Evolutionary conservation across 1,284 basidiomycete species (phyloP).

Genomic region (Anthracocystis walkeri): DNA sequence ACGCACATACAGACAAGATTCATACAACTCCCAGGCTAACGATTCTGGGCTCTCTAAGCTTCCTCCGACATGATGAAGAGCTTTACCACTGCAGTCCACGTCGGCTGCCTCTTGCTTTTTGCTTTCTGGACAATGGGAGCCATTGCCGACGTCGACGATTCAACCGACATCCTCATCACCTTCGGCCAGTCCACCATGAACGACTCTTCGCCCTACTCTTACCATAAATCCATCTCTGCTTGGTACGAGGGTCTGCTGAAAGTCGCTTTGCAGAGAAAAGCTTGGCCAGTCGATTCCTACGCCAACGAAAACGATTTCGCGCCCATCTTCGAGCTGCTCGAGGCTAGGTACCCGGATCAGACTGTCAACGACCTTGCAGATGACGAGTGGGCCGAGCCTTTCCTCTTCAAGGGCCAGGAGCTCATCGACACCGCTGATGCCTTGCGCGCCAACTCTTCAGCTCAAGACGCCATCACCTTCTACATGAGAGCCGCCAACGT

Average conservation of each 20-base stretch:
- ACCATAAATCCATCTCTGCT: slow-evolving; percentile 33
- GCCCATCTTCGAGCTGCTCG: slow-evolving; percentile 26
- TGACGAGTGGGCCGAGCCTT: slow-evolving; percentile 40
- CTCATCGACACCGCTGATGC: slow-evolving; percentile 17
- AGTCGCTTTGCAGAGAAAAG: slow-evolving; percentile 35
- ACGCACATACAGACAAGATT: background rate
- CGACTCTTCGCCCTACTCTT: slow-evolving; percentile 27
- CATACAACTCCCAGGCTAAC: background rate
- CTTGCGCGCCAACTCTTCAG: background rate
- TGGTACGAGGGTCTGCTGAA: slow-evolving; percentile 41
- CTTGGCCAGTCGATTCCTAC: slow-evolving; percentile 38
- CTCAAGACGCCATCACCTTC: slow-evolving; percentile 17
- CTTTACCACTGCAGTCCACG: background rate
- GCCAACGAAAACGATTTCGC: slow-evolving; percentile 36
- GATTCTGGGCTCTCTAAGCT: background rate
- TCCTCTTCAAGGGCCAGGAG: slow-evolving; percentile 27
- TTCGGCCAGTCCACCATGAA: slow-evolving; percentile 28
- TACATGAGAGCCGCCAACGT: slow-evolving; percentile 49
- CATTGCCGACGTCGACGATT: slow-evolving; percentile 16
- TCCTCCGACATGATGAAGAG: slow-evolving; percentile 1
- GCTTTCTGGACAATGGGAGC: background rate
- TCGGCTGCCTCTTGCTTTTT: slow-evolving; percentile 6
- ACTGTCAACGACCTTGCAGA: slow-evolving; percentile 26
- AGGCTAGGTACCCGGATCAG: slow-evolving; percentile 17
- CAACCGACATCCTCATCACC: slow-evolving; percentile 29